Conservation (phyloP, 495 filamentous ascomycete genomes). For the Evernia prunastri region DNA sequence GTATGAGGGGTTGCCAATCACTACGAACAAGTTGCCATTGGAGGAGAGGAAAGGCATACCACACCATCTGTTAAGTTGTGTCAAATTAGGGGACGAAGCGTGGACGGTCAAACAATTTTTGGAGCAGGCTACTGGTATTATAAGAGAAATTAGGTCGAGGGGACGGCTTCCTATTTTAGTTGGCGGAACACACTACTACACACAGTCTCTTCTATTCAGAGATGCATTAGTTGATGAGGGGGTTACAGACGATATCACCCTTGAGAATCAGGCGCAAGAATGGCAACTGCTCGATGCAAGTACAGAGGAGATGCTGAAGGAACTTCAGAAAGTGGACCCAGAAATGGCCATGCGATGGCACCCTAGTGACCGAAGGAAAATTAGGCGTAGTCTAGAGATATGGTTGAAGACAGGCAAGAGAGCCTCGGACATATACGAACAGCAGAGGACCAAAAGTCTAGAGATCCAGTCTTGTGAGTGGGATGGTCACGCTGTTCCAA, state of each 20-base stretch:
- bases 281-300: slow-evolving; percentile 68
- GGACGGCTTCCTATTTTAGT: slow-evolving; percentile 84
- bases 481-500: not conserved
- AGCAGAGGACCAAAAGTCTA: slow-evolving; percentile 44
- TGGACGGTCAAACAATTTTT: slow-evolving; percentile 76
- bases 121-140: slow-evolving; percentile 57
- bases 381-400: slow-evolving; percentile 83
- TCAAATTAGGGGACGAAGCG: slow-evolving; percentile 65
- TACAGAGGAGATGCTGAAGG: slow-evolving; percentile 62
- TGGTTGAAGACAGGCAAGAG: slow-evolving; percentile 69
- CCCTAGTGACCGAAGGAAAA: slow-evolving; percentile 84
- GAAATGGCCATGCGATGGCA: slow-evolving; percentile 90
- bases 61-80: slow-evolving; percentile 80
- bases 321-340: slow-evolving; percentile 75
- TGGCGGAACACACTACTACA: slow-evolving; percentile 92
- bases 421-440: slow-evolving; percentile 82
- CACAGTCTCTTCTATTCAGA: slow-evolving; percentile 76
- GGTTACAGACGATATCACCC: slow-evolving; percentile 19
- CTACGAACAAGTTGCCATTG: slow-evolving; percentile 82
- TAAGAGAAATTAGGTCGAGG: slow-evolving; percentile 67
- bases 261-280: slow-evolving; percentile 32
- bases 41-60: slow-evolving; percentile 74
- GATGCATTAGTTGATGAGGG: slow-evolving; percentile 49
- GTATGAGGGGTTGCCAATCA: slow-evolving; percentile 86
- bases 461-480: slow-evolving; percentile 1